Evolutionary conservation across 1,284 basidiomycete species (phyloP).

Genomic region (Puccinia novopanici): DNA sequence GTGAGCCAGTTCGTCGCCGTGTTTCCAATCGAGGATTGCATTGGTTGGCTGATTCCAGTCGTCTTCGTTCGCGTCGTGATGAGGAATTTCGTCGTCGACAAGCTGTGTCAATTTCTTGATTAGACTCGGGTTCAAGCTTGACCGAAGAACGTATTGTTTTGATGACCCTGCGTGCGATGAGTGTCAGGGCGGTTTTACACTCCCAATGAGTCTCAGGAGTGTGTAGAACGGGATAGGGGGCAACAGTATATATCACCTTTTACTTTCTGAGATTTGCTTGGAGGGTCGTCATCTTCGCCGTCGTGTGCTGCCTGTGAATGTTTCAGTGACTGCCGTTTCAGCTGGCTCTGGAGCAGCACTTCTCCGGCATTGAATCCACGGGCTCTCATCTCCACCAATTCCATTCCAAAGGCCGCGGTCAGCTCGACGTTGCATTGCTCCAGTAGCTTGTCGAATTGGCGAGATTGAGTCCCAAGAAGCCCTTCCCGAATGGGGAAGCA

Average conservation of each 20-base stretch:
- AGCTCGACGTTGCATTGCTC: conserved; percentile 36
- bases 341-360: conserved; percentile 17
- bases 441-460: conserved; percentile 39
- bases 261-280: conserved; percentile 11
- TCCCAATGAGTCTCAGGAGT: background rate
- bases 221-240: background rate
- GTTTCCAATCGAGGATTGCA: conserved; percentile 44
- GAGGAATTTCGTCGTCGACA: conserved; percentile 44
- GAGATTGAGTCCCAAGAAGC: conserved; percentile 23
- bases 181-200: background rate
- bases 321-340: conserved; percentile 15
- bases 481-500: background rate
- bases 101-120: conserved; percentile 30
- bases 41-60: conserved; percentile 9
- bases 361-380: conserved; percentile 35
- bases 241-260: conserved; percentile 20
- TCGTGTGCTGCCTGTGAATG: conserved; percentile 22
- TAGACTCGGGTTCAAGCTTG: conserved; percentile 21
- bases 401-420: conserved; percentile 43
- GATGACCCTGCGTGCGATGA: background rate
- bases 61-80: conserved; percentile 38
- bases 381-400: conserved; percentile 43
- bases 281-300: conserved; percentile 21
- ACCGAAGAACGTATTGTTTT: conserved; percentile 47
- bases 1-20: conserved; percentile 43